Conservation (phyloP, 1,284 basidiomycete genomes). For the Moniliophthora roreri region DNA sequence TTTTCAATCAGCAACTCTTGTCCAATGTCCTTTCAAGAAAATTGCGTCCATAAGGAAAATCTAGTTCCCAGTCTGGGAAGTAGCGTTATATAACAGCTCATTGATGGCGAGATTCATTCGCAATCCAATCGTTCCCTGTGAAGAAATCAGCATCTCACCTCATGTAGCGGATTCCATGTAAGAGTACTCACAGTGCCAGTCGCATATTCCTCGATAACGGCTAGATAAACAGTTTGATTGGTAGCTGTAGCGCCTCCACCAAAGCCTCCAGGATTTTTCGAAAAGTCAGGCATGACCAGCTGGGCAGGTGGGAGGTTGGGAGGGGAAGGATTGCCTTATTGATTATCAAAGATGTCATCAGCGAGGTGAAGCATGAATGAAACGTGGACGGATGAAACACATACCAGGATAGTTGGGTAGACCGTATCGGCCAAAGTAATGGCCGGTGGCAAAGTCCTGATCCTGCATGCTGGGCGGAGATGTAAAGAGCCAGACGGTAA, state of each 20-base stretch:
- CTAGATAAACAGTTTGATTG: conserved; percentile 37
- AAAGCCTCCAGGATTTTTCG: conserved; percentile 39
- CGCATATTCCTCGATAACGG: conserved; percentile 48
- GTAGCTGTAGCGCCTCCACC: conserved; percentile 31
- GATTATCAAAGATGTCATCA: conserved; percentile 5
- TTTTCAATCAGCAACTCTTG: neutral
- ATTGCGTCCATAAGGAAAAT: neutral
- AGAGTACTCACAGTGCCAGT: conserved; percentile 30
- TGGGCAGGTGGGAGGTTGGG: conserved; percentile 38
- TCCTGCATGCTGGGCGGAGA: conserved; percentile 24
- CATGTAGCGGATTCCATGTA: neutral
- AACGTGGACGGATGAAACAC: conserved; percentile 3
- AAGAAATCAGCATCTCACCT: neutral
- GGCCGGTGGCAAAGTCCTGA: conserved; percentile 31
- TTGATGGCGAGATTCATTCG: conserved; percentile 19
- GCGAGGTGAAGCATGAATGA: conserved; percentile 15
- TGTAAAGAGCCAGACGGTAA: conserved; percentile 36
- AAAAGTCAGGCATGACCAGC: conserved; percentile 50
- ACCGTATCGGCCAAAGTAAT: conserved; percentile 39
- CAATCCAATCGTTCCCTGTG: conserved; percentile 18
- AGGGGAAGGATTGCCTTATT: conserved; percentile 37
- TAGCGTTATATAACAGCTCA: conserved; percentile 19
- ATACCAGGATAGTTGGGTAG: conserved; percentile 39
- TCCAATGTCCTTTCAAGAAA: neutral
- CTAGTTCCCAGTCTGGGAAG: neutral